These are phyloP conservation scores for Ustilago curta DNA, from an alignment of 1,284 basidiomycete species.

Conservation along the genomic window DNA sequence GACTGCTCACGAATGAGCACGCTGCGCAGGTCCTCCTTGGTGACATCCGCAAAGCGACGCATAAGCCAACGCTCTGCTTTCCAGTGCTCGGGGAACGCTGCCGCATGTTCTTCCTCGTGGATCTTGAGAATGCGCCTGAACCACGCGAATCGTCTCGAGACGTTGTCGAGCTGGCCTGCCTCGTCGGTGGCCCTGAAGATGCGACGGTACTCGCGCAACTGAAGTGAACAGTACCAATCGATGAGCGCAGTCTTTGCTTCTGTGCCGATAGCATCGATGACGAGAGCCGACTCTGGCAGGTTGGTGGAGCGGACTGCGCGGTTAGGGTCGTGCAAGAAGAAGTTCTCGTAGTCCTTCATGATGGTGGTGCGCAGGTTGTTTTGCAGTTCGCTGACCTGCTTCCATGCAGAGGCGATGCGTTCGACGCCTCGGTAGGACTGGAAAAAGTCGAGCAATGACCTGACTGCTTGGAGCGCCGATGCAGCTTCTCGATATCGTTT, in stretches of 20 bases:
- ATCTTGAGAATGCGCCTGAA: slow-evolving; percentile 89
- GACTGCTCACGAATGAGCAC: slow-evolving; percentile 63
- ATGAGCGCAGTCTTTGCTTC: slow-evolving; percentile 76
- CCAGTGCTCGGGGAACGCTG: slow-evolving; percentile 61
- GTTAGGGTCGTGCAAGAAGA: slow-evolving; percentile 56
- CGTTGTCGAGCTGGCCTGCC: slow-evolving; percentile 95
- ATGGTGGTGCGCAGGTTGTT: slow-evolving; percentile 48
- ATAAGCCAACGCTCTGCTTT: slow-evolving; percentile 61
- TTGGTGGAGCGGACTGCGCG: slow-evolving; percentile 50
- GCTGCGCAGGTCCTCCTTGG: slow-evolving; percentile 64
- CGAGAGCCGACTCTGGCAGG: slow-evolving; percentile 63
- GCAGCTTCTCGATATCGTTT: slow-evolving; percentile 63
- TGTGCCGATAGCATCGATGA: slow-evolving; percentile 63
- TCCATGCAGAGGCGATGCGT: slow-evolving; percentile 56
- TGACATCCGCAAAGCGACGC: slow-evolving; percentile 62
- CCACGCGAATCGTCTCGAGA: slow-evolving; percentile 93
- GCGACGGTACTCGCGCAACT: slow-evolving; percentile 94
- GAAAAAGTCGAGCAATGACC: slow-evolving; percentile 64
- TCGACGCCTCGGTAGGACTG: slow-evolving; percentile 59
- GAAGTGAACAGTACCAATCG: slow-evolving; percentile 88
- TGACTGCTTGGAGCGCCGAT: slow-evolving; percentile 62
- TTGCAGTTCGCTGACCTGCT: slow-evolving; percentile 57
- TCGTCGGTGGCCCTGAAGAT: slow-evolving; percentile 79
- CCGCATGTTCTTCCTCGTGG: slow-evolving; percentile 83
- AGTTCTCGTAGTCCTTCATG: slow-evolving; percentile 63